Evolutionary conservation across 2,329 filamentous ascomycete species (phyloP).

Genomic region (Ophiostoma triangulosporum): DNA sequence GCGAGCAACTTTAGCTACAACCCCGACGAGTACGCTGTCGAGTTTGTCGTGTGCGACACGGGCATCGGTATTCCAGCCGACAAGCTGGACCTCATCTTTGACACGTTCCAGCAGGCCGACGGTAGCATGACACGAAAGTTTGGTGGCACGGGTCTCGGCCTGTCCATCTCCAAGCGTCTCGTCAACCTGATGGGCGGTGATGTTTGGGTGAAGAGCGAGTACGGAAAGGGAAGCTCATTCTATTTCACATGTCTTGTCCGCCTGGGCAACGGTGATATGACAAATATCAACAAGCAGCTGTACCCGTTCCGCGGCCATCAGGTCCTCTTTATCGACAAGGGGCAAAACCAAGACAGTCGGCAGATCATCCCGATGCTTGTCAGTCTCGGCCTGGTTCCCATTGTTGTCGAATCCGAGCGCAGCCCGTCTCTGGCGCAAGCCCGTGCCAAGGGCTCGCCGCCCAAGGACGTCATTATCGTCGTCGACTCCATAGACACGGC

Average conservation of each 20-base stretch:
- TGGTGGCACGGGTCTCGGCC: slow-evolving; percentile 80
- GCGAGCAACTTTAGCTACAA: slow-evolving; percentile 42
- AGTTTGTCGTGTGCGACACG: slow-evolving; percentile 91
- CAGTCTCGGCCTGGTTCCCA: slow-evolving; percentile 64
- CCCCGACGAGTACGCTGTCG: slow-evolving; percentile 64
- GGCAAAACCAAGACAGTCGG: slow-evolving; percentile 61
- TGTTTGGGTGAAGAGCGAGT: slow-evolving; percentile 89
- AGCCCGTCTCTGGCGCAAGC: slow-evolving; percentile 43
- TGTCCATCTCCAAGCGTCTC: slow-evolving; percentile 89
- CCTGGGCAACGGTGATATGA: slow-evolving; percentile 65
- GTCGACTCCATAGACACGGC: slow-evolving; percentile 90
- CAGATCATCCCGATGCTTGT: slow-evolving; percentile 67
- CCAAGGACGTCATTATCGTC: slow-evolving; percentile 92
- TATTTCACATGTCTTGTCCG: slow-evolving; percentile 92
- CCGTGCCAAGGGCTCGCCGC: slow-evolving; percentile 42
- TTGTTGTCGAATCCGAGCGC: slow-evolving; percentile 70
- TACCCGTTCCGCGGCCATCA: slow-evolving; percentile 85
- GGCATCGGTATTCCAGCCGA: slow-evolving; percentile 93
- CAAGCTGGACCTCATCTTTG: slow-evolving; percentile 94
- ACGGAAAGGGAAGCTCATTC: slow-evolving; percentile 84
- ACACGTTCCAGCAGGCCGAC: slow-evolving; percentile 97
- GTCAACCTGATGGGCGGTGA: slow-evolving; percentile 95
- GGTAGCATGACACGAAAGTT: slow-evolving; percentile 94
- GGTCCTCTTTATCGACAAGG: slow-evolving; percentile 89
- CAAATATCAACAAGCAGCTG: slow-evolving; percentile 68